Evolutionary conservation across 805 yeast species (phyloP).

Genomic region (Cyberlindnera sargentensis): DNA sequence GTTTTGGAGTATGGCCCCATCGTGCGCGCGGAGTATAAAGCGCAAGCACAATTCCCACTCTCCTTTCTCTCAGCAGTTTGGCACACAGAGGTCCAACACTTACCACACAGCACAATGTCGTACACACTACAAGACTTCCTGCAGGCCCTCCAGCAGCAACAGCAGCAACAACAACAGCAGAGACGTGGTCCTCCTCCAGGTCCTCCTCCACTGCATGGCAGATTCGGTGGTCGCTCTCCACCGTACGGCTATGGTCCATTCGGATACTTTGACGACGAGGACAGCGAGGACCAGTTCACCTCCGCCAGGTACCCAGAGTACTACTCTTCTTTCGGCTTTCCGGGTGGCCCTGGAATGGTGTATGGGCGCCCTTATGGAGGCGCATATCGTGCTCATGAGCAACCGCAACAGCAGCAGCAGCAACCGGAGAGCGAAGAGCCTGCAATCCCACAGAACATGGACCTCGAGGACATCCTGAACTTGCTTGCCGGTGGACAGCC

Average conservation of each 20-base stretch:
- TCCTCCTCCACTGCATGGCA: slow-evolving; percentile 2
- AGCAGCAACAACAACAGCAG: background rate
- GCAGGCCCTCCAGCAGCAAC: slow-evolving; percentile 13
- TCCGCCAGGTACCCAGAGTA: slow-evolving; percentile 11
- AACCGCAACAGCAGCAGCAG: slow-evolving; percentile 2
- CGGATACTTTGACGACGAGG: slow-evolving; percentile 12
- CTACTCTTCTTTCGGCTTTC: slow-evolving; percentile 7
- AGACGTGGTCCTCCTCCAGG: background rate
- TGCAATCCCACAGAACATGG: slow-evolving; percentile 2
- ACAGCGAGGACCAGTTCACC: slow-evolving; percentile 15
- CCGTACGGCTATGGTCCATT: slow-evolving; percentile 2
- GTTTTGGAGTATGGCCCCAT: too few species aligned
- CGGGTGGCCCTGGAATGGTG: slow-evolving; percentile 6
- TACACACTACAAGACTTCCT: slow-evolving; percentile 17
- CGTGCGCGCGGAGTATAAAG: too few species aligned
- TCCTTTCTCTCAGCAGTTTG: too few species aligned
- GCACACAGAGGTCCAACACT: too few species aligned
- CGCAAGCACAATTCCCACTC: too few species aligned
- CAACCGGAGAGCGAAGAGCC: background rate
- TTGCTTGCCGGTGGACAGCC: slow-evolving; percentile 4
- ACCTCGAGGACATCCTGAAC: slow-evolving; percentile 8
- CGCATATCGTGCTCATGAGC: slow-evolving; percentile 1
- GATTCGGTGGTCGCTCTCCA: slow-evolving; percentile 5
- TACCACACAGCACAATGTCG: too few species aligned
- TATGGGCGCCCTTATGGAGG: slow-evolving; percentile 4